Percentiles rank a stretch among this genome's conserved stretches.
These are phyloP conservation scores for Aphanomyces invadans DNA, from an alignment of 352 stramenopile genomes.

Conservation along the genomic window DNA sequence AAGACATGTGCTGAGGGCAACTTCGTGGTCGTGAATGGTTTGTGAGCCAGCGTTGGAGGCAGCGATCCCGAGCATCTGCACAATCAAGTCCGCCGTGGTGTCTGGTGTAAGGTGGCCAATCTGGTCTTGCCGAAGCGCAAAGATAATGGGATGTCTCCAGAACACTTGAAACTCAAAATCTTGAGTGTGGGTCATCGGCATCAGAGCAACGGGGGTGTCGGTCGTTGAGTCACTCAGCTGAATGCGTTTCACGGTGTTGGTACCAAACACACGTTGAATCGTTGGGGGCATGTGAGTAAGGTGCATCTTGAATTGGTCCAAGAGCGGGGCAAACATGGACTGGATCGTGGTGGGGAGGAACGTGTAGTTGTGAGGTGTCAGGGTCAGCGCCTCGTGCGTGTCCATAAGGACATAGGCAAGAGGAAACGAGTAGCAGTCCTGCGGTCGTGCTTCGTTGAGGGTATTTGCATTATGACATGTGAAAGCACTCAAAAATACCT, in stretches of 20 bases:
- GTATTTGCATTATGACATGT: neutral
- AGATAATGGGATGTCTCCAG: slow-evolving; percentile 1
- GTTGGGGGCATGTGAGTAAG: neutral
- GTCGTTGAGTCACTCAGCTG: neutral
- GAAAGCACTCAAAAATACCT: neutral
- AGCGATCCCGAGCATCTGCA: slow-evolving; percentile 5
- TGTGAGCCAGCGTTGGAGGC: neutral
- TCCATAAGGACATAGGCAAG: neutral
- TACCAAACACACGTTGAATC: neutral
- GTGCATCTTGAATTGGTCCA: neutral
- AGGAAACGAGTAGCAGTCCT: neutral
- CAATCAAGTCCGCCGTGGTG: neutral
- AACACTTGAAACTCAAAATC: slow-evolving; percentile 8
- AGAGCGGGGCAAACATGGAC: neutral
- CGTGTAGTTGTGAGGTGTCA: neutral
- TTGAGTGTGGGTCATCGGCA: neutral
- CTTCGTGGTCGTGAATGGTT: neutral
- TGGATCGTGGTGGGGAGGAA: neutral
- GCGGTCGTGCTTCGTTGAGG: too few species aligned
- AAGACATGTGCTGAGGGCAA: neutral
- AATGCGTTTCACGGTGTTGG: neutral
- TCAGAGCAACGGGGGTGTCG: neutral
- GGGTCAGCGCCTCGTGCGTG: neutral
- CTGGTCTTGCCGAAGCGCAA: neutral
- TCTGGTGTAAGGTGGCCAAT: neutral